Evolutionary conservation across 2,329 filamentous ascomycete species (phyloP).

Genomic region (Endocalyx cinctus): DNA sequence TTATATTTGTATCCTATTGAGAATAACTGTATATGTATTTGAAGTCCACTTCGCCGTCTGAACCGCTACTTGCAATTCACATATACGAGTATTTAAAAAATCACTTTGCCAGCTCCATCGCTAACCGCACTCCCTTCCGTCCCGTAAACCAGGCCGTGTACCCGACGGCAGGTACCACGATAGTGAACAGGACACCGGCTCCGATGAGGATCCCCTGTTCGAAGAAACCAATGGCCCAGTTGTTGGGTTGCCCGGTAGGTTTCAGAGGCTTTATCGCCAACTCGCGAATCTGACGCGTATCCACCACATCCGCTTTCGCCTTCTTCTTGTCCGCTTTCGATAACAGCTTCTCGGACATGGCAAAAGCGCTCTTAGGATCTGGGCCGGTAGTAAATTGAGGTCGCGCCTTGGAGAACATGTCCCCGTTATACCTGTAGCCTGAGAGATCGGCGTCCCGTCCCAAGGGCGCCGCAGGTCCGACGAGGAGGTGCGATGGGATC

Average conservation of each 20-base stretch:
- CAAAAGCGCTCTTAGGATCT: slow-evolving; percentile 10
- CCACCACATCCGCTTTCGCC: slow-evolving; percentile 12
- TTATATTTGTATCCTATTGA: no score
- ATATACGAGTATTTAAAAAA: no score
- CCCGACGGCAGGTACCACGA: slow-evolving; percentile 7
- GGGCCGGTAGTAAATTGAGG: slow-evolving; percentile 36
- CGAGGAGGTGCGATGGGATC: slow-evolving; percentile 49
- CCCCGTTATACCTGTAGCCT: slow-evolving; percentile 34
- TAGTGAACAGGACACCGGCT: slow-evolving; percentile 18
- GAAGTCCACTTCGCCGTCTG: no score
- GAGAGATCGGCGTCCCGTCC: slow-evolving; percentile 20
- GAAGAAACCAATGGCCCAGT: slow-evolving; percentile 40
- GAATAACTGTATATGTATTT: no score
- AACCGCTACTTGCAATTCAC: neutral
- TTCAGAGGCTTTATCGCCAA: slow-evolving; percentile 22
- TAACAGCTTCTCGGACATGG: slow-evolving; percentile 14
- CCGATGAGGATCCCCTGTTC: slow-evolving; percentile 41
- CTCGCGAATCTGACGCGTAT: slow-evolving; percentile 11
- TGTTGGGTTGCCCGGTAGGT: slow-evolving; percentile 28
- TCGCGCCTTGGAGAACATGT: slow-evolving; percentile 39
- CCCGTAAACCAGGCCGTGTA: slow-evolving; percentile 10
- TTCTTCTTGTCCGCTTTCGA: slow-evolving; percentile 12
- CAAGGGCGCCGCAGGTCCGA: slow-evolving; percentile 32
- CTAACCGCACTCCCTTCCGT: slow-evolving; percentile 7
- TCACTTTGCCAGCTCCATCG: slow-evolving; percentile 7